Evolutionary conservation across 495 filamentous ascomycete genomes (phyloP), one percentile per base, ranked within the genome.

Genomic region (Aspergillus biplanus): DNA sequence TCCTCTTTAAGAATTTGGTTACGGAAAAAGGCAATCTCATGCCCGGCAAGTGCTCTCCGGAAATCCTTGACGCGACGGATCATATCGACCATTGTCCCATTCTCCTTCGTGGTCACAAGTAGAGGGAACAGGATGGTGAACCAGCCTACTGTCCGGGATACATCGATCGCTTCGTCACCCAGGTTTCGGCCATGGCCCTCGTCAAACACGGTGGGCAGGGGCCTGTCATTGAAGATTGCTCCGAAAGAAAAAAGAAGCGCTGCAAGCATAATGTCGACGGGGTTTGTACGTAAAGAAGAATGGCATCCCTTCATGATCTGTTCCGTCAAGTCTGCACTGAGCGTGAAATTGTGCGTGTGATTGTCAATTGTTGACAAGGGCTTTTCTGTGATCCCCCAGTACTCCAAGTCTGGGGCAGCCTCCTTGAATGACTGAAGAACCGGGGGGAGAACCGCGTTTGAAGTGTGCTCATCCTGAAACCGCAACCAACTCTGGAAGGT

Each of bases 81-180:
- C 47, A 74, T 74, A 52, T 71, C 27, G 31, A 72, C 63, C 46
- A 57, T 61, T 1, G 59, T 46, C 11, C 46, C 37, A 11, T 54
- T 56, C 11, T 55, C 13, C 16, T 39, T 27, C 15, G 15, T 16
- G 8, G 9, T 11, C 12, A 66, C 52, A 16, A 65, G 52, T 2
- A 82, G 34, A 0, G 81, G 80, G 53, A 70, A 73, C 56, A 83
- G 73, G 8, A 76, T 75, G 13, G 80, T 83, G 64, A 85, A 85
- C 81, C 82, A 85, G 5, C 82, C 82, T 18, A 84, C 73, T 12
- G 81, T 83, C 16, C 69, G 65, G 6, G 80, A 78, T 32, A 83
- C 49, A 66, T 84, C 80, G 46, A 82, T 67, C 13, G 53, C 49
- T n/a, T 49, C 6, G 34, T 75, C 71, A 61, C 71, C 78, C 3